Base-by-base conservation (phyloP, 345 rosid species). In the Gossypium australe region DNA sequence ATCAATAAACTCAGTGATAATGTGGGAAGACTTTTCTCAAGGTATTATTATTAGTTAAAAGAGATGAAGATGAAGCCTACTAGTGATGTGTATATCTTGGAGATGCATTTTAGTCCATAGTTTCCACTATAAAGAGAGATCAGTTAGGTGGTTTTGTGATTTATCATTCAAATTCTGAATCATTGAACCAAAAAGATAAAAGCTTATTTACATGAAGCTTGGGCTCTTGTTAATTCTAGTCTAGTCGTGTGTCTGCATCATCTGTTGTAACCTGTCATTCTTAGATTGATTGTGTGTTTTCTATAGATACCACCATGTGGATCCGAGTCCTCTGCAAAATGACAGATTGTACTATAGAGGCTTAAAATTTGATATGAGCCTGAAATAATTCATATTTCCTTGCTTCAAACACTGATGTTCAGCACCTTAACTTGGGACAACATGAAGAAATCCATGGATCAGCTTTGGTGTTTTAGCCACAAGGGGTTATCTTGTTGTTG, bases 41-140 rank as follows among this genome's bases (percentile, higher is more conserved):
- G 82, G 75, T 82, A 75, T 48, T 67, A 11, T 45, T 49, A 49
- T 49, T 68, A 48, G n/a, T 70, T 17, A 58, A 51, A 69, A 4
- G 62, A 56, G 64, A 5, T 45, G 73, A 70, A 48, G 68, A 70
- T 55, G 43, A 56, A n/a, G 65, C 79, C 43, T 75, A 25, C 16
- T 41, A 13, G 62, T 55, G 22, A 52, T 80, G 85, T 85, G 87
- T 81, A 85, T 83, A 85, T 75, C 44, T 49, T 70, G 73, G 55
- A 71, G 80, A 61, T 51, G 76, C 22, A 29, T 70, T 57, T 60
- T 72, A 75, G 75, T 70, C 83, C 74, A 24, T 76, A 78, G 80
- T 25, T 44, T 76, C 34, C 75, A 70, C 75, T 77, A 76, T 71
- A 73, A 74, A 67, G 57, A 49, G 59, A 63, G 70, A 48, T 77